Evolutionary conservation across 2,329 filamentous ascomycete species (phyloP).

Genomic region (Calcarisporium arbuscula): DNA sequence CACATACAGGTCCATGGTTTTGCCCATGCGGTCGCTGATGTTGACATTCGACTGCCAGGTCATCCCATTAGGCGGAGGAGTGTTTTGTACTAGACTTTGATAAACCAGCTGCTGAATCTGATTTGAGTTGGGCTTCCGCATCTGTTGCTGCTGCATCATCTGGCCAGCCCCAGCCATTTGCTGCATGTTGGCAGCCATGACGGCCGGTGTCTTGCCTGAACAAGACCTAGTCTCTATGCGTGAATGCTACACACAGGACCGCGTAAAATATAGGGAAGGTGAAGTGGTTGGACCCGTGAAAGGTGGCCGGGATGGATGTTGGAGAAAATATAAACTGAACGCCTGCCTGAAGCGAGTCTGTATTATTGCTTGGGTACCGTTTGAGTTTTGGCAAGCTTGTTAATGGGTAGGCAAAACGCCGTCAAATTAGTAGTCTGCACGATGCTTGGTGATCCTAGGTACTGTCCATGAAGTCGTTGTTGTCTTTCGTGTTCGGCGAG

Average conservation of each 20-base stretch:
- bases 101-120: slow-evolving; percentile 35
- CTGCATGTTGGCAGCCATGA: slow-evolving; percentile 56
- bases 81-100: slow-evolving; percentile 29
- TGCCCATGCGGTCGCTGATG: slow-evolving; percentile 35
- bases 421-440: slow-evolving; percentile 17
- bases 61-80: slow-evolving; percentile 22
- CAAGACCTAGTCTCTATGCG: slow-evolving; percentile 17
- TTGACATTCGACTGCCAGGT: slow-evolving; percentile 34
- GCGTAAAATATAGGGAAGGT: neutral
- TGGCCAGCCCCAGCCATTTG: slow-evolving; percentile 45
- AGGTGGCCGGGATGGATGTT: too few species aligned
- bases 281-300: slow-evolving; percentile 1
- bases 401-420: slow-evolving; percentile 13
- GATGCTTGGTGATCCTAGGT: slow-evolving; percentile 24
- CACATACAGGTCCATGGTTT: slow-evolving; percentile 36
- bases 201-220: slow-evolving; percentile 25
- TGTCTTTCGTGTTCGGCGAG: too few species aligned
- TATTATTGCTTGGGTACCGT: too few species aligned
- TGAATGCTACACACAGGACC: neutral
- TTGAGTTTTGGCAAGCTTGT: slow-evolving; percentile 5
- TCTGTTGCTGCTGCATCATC: slow-evolving; percentile 41
- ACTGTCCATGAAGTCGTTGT: slow-evolving; percentile 24
- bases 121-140: slow-evolving; percentile 22
- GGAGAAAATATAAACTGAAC: too few species aligned
- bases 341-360: too few species aligned